Evolutionary conservation across 495 filamentous ascomycete species (phyloP).

Genomic region (Penicillium roqueforti): DNA sequence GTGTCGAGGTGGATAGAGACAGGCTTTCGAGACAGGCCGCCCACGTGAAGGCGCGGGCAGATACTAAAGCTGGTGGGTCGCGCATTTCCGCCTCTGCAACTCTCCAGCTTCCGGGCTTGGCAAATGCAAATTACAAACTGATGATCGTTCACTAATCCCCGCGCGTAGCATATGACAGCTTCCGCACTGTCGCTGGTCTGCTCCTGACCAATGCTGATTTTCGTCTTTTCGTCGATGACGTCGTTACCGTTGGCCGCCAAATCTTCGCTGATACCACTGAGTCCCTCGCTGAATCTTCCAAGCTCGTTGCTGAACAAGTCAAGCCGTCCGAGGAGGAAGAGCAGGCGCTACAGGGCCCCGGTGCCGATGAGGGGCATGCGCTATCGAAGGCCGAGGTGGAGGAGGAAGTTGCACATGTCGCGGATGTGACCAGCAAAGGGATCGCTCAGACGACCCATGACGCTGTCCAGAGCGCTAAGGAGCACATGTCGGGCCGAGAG

Average conservation of each 20-base stretch:
- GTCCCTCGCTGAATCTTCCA: constrained; percentile 65
- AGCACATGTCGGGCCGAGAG: constrained; percentile 64
- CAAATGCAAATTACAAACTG: neutral
- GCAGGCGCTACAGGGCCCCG: constrained; percentile 52
- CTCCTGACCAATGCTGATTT: constrained; percentile 89
- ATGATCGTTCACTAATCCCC: constrained; percentile 20
- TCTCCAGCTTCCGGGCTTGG: constrained; percentile 1
- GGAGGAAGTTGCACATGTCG: constrained; percentile 59
- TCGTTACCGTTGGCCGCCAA: constrained; percentile 73
- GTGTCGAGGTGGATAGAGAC: constrained; percentile 62
- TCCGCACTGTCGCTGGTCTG: constrained; percentile 77
- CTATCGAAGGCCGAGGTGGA: constrained; percentile 57
- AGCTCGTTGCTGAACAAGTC: constrained; percentile 65
- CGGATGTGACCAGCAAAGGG: constrained; percentile 59
- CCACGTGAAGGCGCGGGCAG: constrained; percentile 65
- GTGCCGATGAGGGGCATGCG: constrained; percentile 49
- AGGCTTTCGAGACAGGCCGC: constrained; percentile 60
- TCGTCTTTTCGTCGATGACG: constrained; percentile 77
- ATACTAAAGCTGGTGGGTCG: constrained; percentile 69
- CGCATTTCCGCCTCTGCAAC: neutral
- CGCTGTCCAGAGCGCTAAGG: constrained; percentile 59
- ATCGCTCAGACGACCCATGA: constrained; percentile 60
- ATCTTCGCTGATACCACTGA: constrained; percentile 85
- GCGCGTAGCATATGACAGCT: constrained; percentile 67
- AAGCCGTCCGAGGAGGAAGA: constrained; percentile 62